phyloP scores from a whole-genome alignment of 2,329 filamentous ascomycete species.

The Parastagonospora nodorum region DNA sequence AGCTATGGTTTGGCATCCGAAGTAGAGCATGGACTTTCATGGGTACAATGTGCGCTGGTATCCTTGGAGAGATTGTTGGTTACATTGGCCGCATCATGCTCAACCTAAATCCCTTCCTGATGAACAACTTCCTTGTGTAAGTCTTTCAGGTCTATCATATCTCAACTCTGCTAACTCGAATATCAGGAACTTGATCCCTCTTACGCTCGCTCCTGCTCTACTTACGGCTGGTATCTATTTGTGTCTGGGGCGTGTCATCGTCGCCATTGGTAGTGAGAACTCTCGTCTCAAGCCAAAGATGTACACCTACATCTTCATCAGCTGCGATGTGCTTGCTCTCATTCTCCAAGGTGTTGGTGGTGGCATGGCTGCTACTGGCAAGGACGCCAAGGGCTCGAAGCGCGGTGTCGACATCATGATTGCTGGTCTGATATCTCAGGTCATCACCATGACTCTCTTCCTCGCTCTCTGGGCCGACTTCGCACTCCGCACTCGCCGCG shows the following conservation, averaged over 20 bases:
- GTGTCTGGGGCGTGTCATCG: slow-evolving; percentile 59
- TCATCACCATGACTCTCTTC: slow-evolving; percentile 58
- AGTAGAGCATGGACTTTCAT: slow-evolving; percentile 60
- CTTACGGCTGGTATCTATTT: slow-evolving; percentile 61
- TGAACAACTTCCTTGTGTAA: slow-evolving; percentile 57
- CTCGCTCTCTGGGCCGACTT: slow-evolving; percentile 48
- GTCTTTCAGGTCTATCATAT: slow-evolving; percentile 5
- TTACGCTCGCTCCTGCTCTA: slow-evolving; percentile 62
- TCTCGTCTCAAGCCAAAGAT: slow-evolving; percentile 36
- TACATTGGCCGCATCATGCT: slow-evolving; percentile 60
- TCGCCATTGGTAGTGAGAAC: slow-evolving; percentile 51
- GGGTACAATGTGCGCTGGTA: slow-evolving; percentile 52
- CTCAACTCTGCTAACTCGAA: slow-evolving; percentile 3
- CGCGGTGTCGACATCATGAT: slow-evolving; percentile 61
- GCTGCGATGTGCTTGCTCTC: slow-evolving; percentile 62
- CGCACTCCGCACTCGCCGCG: slow-evolving; percentile 20
- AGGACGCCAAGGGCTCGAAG: slow-evolving; percentile 45
- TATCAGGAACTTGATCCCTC: slow-evolving; percentile 56
- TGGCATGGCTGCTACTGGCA: slow-evolving; percentile 59
- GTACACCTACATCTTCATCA: slow-evolving; percentile 63
- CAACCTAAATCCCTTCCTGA: slow-evolving; percentile 57
- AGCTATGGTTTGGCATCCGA: slow-evolving; percentile 55
- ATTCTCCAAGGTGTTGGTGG: slow-evolving; percentile 62
- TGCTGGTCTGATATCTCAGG: slow-evolving; percentile 60
- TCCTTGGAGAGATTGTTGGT: slow-evolving; percentile 59